phyloP scores from a whole-genome alignment of 2,329 filamentous ascomycete genomes.

The Periglandula ipomoeae region DNA sequence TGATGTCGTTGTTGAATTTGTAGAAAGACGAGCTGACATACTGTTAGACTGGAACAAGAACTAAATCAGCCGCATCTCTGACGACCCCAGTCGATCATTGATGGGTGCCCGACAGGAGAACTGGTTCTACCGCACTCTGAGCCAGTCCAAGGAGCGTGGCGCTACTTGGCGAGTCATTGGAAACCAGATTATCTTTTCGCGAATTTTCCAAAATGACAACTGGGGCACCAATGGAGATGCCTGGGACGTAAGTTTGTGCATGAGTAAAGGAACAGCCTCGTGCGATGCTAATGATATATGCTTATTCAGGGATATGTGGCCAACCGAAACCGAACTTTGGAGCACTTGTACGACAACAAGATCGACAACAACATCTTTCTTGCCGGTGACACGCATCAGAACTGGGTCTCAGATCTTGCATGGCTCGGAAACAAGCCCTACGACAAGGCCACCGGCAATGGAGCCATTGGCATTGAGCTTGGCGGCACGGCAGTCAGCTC shows the following conservation, averaged over 20 bases:
- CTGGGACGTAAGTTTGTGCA: conserved; percentile 23
- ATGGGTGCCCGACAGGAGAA: conserved; percentile 67
- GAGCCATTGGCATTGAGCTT: conserved; percentile 53
- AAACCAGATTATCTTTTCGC: conserved; percentile 60
- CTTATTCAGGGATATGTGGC: conserved; percentile 47
- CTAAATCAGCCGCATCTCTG: conserved; percentile 51
- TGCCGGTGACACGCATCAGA: conserved; percentile 59
- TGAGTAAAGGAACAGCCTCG: background rate
- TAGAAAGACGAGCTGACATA: conserved; percentile 5
- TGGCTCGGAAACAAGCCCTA: conserved; percentile 48
- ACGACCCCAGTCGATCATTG: conserved; percentile 57
- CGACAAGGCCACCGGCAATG: conserved; percentile 40
- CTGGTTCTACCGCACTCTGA: conserved; percentile 60
- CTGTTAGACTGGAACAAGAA: conserved; percentile 42
- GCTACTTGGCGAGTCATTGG: conserved; percentile 64
- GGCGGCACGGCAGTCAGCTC: conserved; percentile 59
- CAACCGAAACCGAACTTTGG: conserved; percentile 62
- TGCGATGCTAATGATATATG: background rate
- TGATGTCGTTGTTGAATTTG: background rate
- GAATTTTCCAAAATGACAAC: conserved; percentile 28
- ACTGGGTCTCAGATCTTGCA: conserved; percentile 50
- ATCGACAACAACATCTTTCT: conserved; percentile 68
- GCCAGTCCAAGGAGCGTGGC: conserved; percentile 50
- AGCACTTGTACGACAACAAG: conserved; percentile 55
- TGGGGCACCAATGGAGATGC: conserved; percentile 21